These are phyloP conservation scores for Chiua virens DNA, from an alignment of 768 basidiomycete species.

Conservation along the genomic window DNA sequence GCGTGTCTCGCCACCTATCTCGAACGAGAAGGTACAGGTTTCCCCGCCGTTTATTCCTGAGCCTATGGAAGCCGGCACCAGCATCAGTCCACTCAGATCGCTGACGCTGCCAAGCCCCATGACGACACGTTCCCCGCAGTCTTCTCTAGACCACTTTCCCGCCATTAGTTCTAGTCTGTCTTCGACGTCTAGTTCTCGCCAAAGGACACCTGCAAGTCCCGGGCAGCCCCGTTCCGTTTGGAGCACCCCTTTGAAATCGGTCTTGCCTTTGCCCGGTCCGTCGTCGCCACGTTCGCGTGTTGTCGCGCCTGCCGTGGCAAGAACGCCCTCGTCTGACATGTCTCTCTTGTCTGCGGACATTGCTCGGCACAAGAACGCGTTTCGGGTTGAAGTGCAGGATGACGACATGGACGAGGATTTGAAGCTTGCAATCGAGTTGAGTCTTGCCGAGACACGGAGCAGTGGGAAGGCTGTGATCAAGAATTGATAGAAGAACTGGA, in stretches of 20 bases:
- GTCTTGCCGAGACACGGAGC: conserved; percentile 53
- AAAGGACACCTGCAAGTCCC: conserved; percentile 13
- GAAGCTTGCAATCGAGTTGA: conserved; percentile 64
- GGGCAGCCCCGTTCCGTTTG: conserved; percentile 35
- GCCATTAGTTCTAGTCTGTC: conserved; percentile 32
- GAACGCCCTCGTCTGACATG: conserved; percentile 7
- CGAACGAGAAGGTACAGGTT: conserved; percentile 56
- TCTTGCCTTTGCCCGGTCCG: conserved; percentile 10
- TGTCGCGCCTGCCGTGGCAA: conserved; percentile 7
- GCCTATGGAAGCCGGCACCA: conserved; percentile 53
- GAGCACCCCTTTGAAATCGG: conserved; percentile 37
- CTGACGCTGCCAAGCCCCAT: conserved; percentile 10
- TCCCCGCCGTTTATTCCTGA: conserved; percentile 51
- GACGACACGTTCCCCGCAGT: conserved; percentile 8
- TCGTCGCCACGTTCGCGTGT: conserved; percentile 19
- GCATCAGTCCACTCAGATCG: conserved; percentile 27
- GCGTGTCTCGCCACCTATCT: conserved; percentile 27
- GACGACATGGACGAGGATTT: conserved; percentile 61
- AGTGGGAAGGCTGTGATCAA: conserved; percentile 10
- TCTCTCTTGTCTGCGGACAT: conserved; percentile 16
- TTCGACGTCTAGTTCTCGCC: conserved; percentile 23
- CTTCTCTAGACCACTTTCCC: conserved; percentile 34
- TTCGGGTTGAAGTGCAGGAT: conserved; percentile 16
- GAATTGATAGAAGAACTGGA: neutral
- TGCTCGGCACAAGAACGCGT: neutral